Percentiles rank a stretch among this genome's conserved stretches.
Evolutionary conservation across 306 rosid genomes (phyloP).

Genomic region (Gynostemma pentaphyllum): DNA sequence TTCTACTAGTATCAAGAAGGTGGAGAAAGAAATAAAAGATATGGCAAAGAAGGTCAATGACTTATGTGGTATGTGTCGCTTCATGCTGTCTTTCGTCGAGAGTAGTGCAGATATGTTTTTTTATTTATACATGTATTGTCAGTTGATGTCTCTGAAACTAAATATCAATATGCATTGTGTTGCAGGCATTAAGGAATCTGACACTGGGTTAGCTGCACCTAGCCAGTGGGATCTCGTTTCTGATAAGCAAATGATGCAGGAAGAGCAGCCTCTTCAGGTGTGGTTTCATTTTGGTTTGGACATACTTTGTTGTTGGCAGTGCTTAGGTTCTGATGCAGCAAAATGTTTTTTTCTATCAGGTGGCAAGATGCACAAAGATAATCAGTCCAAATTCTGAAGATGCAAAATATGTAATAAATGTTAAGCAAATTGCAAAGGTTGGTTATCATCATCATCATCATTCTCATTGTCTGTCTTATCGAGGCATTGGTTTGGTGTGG

Average conservation of each 20-base stretch:
- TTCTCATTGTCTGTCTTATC: not conserved
- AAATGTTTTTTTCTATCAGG: conserved; percentile 37
- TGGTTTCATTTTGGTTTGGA: not conserved
- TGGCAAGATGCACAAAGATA: conserved; percentile 95
- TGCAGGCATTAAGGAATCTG: conserved; percentile 94
- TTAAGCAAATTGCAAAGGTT: conserved; percentile 98
- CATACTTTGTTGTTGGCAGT: not conserved
- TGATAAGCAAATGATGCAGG: conserved; percentile 99
- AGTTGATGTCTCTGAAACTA: not conserved
- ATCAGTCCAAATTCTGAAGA: conserved; percentile 96
- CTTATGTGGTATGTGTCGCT: conserved; percentile 48
- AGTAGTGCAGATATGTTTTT: not conserved
- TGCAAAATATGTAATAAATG: conserved; percentile 93
- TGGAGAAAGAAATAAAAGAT: conserved; percentile 86
- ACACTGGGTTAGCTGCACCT: conserved; percentile 98
- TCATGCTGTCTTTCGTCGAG: not conserved
- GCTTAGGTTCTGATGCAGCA: conserved; percentile 9
- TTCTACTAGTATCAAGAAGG: conserved; percentile 67
- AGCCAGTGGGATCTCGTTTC: conserved; percentile 99
- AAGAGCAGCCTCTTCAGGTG: conserved; percentile 99
- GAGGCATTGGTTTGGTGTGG: not conserved
- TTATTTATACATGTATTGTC: not conserved
- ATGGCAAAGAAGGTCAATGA: conserved; percentile 97
- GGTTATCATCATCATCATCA: not conserved
- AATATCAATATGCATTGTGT: conserved; percentile 3